Evolutionary conservation across 176 grass and related monocot genomes (phyloP).

Genomic region (Avena eriantha): DNA sequence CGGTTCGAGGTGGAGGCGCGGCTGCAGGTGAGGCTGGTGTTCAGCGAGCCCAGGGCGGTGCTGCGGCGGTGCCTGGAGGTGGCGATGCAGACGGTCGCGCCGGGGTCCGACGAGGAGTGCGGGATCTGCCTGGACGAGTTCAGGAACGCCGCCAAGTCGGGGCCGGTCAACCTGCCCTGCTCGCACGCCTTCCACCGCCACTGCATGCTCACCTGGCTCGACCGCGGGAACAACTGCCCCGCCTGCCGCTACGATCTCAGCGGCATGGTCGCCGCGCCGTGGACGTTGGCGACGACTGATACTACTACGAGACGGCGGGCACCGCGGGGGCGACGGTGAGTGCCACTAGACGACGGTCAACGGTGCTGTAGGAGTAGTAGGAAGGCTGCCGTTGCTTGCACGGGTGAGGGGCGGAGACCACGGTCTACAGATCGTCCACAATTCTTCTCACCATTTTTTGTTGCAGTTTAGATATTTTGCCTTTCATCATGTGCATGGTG

Average conservation of each 20-base stretch:
- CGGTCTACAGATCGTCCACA: too few species aligned
- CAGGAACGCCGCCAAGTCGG: slow-evolving; percentile 5
- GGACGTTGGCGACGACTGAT: neutral
- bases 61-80: slow-evolving; percentile 12
- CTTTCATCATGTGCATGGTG: too few species aligned
- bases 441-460: too few species aligned
- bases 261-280: slow-evolving; percentile 22
- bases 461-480: too few species aligned
- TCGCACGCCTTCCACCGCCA: neutral
- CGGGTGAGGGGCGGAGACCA: too few species aligned
- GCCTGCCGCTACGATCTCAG: neutral
- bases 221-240: neutral
- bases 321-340: neutral
- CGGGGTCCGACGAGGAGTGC: slow-evolving; percentile 26
- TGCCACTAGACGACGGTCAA: too few species aligned
- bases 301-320: neutral
- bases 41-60: neutral
- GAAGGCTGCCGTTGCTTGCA: neutral
- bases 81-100: slow-evolving; percentile 21
- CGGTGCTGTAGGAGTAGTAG: neutral
- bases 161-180: slow-evolving; percentile 18
- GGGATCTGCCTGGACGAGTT: slow-evolving; percentile 10
- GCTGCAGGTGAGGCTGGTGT: slow-evolving; percentile 5
- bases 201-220: slow-evolving; percentile 31
- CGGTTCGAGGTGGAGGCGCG: slow-evolving; percentile 30